These are phyloP conservation scores for Ganoderma lucidum DNA, from an alignment of 1,284 basidiomycete species.

Conservation along the genomic window DNA sequence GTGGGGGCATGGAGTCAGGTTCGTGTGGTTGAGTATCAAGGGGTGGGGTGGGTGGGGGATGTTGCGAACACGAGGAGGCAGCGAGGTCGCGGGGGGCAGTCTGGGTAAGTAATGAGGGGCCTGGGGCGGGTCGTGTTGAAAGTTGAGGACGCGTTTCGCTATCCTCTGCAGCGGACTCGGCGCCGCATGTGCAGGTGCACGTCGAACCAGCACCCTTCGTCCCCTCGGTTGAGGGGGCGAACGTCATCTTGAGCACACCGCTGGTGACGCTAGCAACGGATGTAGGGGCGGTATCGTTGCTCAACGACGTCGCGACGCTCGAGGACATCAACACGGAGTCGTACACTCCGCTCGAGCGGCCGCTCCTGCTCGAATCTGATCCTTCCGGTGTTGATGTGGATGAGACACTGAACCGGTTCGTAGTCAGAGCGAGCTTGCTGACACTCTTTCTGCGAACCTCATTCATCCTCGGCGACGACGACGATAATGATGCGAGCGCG, in stretches of 20 bases:
- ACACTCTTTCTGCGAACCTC: conserved; percentile 22
- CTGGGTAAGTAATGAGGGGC: conserved; percentile 72
- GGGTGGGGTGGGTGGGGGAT: conserved; percentile 31
- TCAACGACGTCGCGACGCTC: conserved; percentile 35
- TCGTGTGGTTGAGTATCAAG: conserved; percentile 27
- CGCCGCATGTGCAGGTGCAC: conserved; percentile 29
- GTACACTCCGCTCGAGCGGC: conserved; percentile 28
- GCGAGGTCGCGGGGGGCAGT: conserved; percentile 56
- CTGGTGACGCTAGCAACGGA: conserved; percentile 44
- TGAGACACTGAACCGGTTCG: conserved; percentile 21
- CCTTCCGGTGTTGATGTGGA: conserved; percentile 35
- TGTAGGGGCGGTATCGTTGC: conserved; percentile 42
- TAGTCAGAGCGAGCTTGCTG: conserved; percentile 28
- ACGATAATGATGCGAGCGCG: conserved; percentile 29
- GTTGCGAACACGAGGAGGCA: conserved; percentile 42
- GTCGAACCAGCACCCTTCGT: conserved; percentile 11
- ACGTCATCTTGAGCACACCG: conserved; percentile 35
- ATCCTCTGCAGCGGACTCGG: conserved; percentile 12
- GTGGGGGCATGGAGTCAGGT: conserved; percentile 36
- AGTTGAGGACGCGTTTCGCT: conserved; percentile 22
- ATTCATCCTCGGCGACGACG: conserved; percentile 29
- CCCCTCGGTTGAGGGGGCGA: conserved; percentile 27
- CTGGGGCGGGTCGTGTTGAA: conserved; percentile 29
- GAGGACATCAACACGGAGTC: conserved; percentile 35
- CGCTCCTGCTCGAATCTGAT: conserved; percentile 36